Conservation (phyloP, 2,329 filamentous ascomycete genomes). For the Domatiomyces catenatus region DNA sequence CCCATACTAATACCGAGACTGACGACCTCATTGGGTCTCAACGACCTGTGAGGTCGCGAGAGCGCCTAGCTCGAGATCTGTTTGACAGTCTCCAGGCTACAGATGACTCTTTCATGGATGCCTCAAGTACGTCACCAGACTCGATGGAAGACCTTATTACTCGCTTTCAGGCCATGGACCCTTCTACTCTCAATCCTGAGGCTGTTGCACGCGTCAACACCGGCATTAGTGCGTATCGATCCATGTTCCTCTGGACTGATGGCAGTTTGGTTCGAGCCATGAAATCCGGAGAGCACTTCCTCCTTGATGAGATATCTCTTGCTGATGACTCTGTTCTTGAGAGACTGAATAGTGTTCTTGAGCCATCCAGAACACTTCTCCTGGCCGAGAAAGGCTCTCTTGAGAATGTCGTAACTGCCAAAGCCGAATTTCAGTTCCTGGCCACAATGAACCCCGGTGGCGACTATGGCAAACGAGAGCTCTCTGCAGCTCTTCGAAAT, state of each 20-base stretch:
- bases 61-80: slow-evolving; percentile 53
- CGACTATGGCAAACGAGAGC: slow-evolving; percentile 93
- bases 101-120: slow-evolving; percentile 8
- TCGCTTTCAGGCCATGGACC: slow-evolving; percentile 10
- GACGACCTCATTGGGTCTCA: slow-evolving; percentile 95
- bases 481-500: slow-evolving; percentile 87
- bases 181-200: slow-evolving; percentile 29
- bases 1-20: slow-evolving; percentile 95
- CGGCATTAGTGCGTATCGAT: slow-evolving; percentile 52
- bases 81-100: slow-evolving; percentile 41
- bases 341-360: slow-evolving; percentile 87
- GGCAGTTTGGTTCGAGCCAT: slow-evolving; percentile 88
- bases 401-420: slow-evolving; percentile 62
- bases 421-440: slow-evolving; percentile 79
- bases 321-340: slow-evolving; percentile 96
- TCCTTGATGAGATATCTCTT: slow-evolving; percentile 93
- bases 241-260: slow-evolving; percentile 92
- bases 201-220: slow-evolving; percentile 30
- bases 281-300: slow-evolving; percentile 75
- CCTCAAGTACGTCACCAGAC: neutral
- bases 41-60: slow-evolving; percentile 72
- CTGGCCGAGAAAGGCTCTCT: slow-evolving; percentile 85
- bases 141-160: slow-evolving; percentile 23
- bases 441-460: slow-evolving; percentile 99
- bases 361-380: slow-evolving; percentile 69